Evolutionary conservation across 768 basidiomycete species (phyloP).

Genomic region (Kwoniella mangroviensis): DNA sequence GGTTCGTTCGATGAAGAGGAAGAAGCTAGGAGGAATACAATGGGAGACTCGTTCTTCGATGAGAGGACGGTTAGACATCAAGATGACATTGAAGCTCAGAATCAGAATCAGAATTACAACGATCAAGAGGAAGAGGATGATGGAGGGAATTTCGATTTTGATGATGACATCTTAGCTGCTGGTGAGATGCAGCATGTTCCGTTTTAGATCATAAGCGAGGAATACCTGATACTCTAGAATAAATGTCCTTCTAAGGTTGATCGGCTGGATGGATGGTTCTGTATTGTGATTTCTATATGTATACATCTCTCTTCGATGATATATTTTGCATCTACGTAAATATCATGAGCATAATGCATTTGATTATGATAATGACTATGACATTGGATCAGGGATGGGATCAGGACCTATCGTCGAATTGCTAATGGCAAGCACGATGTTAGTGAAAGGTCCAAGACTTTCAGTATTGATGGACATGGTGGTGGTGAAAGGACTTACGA

Average conservation of each 20-base stretch:
- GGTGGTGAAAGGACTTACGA: slow-evolving; percentile 41
- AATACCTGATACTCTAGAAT: too few species aligned
- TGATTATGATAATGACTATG: neutral
- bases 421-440: slow-evolving; percentile 15
- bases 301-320: slow-evolving; percentile 1
- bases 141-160: slow-evolving; percentile 71
- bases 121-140: slow-evolving; percentile 60
- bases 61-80: neutral
- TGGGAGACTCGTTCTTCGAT: slow-evolving; percentile 18
- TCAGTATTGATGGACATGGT: neutral
- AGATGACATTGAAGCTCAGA: slow-evolving; percentile 40
- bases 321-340: neutral
- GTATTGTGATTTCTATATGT: slow-evolving; percentile 5
- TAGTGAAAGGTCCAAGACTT: neutral
- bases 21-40: slow-evolving; percentile 60
- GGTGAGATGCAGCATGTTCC: slow-evolving; percentile 73
- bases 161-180: slow-evolving; percentile 77
- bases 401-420: slow-evolving; percentile 44
- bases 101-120: slow-evolving; percentile 38
- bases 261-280: neutral
- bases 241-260: too few species aligned
- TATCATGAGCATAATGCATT: slow-evolving; percentile 12
- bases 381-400: slow-evolving; percentile 37
- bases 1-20: slow-evolving; percentile 66
- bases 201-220: slow-evolving; percentile 42